Conservation (phyloP, 192 early-diverging fungal species). For the Chytriomyces hyalinus region DNA sequence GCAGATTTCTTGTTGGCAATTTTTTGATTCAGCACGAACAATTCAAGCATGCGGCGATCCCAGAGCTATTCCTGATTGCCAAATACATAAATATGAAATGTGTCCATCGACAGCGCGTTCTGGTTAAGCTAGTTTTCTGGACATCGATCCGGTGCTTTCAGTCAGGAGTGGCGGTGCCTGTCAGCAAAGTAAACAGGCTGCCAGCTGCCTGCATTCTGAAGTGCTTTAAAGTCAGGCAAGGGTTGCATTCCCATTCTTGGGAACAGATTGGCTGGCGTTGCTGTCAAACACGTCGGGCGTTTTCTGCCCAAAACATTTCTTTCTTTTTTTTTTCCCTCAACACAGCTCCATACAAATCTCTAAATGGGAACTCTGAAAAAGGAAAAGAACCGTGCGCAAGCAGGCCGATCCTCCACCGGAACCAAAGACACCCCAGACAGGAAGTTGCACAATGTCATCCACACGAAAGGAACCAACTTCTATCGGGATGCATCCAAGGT, state of each 20-base stretch:
- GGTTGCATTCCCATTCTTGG: not conserved
- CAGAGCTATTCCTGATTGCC: no score
- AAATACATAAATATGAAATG: no score
- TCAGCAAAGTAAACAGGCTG: no score
- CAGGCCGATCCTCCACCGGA: conserved; percentile 28
- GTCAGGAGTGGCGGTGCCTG: no score
- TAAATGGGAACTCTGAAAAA: conserved; percentile 54
- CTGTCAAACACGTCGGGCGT: not conserved
- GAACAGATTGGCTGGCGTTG: conserved; percentile 5
- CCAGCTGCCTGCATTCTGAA: no score
- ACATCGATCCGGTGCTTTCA: no score
- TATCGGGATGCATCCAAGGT: conserved; percentile 97
- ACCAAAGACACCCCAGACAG: conserved; percentile 1
- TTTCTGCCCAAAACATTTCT: conserved; percentile 3
- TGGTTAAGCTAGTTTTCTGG: no score
- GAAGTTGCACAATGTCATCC: conserved; percentile 53
- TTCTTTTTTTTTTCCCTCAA: conserved; percentile 43
- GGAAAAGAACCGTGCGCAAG: conserved; percentile 42
- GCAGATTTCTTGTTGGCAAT: no score
- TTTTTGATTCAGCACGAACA: no score
- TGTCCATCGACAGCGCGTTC: no score
- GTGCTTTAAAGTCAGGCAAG: not conserved
- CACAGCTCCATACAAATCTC: not conserved
- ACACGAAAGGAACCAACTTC: conserved; percentile 97
- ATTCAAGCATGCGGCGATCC: no score